phyloP scores from a whole-genome alignment of 2,329 filamentous ascomycete species.

The Cladosporium sp. region DNA sequence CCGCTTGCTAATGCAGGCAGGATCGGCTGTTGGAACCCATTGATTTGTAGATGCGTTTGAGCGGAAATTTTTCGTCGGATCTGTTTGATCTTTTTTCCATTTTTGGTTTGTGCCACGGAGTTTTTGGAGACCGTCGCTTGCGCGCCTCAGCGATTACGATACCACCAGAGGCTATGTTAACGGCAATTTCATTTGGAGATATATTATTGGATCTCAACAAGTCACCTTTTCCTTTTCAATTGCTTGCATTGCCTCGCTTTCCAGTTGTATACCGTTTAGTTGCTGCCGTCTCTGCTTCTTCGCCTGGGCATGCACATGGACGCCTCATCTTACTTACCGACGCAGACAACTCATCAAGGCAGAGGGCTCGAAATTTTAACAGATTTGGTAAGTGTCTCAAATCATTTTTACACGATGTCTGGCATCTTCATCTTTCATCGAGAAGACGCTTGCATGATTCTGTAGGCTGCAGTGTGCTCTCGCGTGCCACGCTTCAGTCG shows the following conservation, averaged over 20 bases:
- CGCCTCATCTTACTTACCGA: background rate
- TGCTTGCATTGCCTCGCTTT: no score
- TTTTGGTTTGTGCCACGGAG: constrained; percentile 19
- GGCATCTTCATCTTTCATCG: background rate
- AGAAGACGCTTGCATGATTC: background rate
- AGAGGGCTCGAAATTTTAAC: background rate
- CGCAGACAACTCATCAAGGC: background rate
- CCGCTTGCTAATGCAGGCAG: constrained; percentile 21
- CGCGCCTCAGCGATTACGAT: constrained; percentile 8
- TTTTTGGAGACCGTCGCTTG: constrained; percentile 17
- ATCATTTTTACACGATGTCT: background rate
- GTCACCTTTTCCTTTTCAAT: background rate
- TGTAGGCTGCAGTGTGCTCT: background rate
- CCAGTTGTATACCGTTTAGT: background rate
- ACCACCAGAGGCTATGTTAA: constrained; percentile 10
- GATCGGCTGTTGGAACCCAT: background rate
- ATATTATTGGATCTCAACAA: background rate
- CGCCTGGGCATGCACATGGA: background rate
- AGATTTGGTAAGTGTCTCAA: no score
- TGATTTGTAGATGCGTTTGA: constrained; percentile 24
- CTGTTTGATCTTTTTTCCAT: constrained; percentile 12
- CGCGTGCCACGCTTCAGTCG: background rate
- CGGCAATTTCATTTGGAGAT: background rate
- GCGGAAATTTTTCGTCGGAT: constrained; percentile 18
- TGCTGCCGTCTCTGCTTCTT: background rate